phyloP scores from a whole-genome alignment of 1,284 basidiomycete species.

The Takashimella tepidaria region DNA sequence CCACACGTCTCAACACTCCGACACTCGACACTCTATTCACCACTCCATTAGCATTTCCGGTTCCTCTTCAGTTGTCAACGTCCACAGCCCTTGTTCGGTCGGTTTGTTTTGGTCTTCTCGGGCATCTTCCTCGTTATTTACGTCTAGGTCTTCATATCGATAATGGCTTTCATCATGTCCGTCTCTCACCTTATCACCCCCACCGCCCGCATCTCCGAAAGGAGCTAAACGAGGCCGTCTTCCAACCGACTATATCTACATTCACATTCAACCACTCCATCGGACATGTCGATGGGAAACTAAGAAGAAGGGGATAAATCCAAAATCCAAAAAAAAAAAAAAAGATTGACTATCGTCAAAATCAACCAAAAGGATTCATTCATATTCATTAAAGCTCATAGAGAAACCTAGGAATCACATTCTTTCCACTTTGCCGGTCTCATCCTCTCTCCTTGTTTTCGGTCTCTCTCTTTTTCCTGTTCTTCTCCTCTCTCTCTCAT shows the following conservation, averaged over 20 bases:
- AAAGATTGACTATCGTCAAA: not conserved
- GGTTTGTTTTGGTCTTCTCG: too few species aligned
- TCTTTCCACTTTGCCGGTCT: not conserved
- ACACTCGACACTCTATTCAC: too few species aligned
- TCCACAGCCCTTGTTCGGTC: too few species aligned
- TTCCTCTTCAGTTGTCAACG: too few species aligned
- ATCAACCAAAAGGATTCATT: not conserved
- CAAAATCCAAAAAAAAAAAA: not conserved
- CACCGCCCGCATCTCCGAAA: not conserved
- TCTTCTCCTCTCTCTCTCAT: not conserved
- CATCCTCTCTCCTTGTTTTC: not conserved
- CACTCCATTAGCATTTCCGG: too few species aligned
- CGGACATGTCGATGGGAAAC: not conserved
- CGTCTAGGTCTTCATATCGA: too few species aligned
- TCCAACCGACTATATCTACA: too few species aligned
- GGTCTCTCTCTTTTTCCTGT: not conserved
- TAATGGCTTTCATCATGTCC: not conserved
- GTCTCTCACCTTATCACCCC: not conserved
- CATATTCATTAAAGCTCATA: too few species aligned
- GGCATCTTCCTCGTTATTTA: too few species aligned
- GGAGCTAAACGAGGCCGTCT: not conserved
- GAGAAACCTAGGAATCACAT: too few species aligned
- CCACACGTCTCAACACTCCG: too few species aligned
- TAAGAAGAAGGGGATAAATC: too few species aligned
- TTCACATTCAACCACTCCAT: not conserved